These are phyloP conservation scores for Fusarium sp. DNA, from an alignment of 2,329 filamentous ascomycete species.

Conservation along the genomic window DNA sequence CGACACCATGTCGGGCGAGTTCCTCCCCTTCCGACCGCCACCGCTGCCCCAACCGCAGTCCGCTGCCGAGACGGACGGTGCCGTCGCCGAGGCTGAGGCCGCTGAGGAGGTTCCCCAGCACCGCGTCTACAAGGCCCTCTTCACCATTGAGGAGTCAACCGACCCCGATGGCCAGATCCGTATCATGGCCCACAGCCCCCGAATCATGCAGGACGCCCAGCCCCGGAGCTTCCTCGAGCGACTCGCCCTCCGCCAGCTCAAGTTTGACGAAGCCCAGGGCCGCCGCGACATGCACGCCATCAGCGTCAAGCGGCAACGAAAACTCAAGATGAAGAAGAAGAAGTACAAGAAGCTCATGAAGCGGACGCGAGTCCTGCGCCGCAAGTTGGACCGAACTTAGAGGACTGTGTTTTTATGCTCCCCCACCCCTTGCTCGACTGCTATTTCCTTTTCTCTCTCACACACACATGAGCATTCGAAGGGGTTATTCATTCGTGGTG, in stretches of 20 bases:
- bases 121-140: slow-evolving; percentile 72
- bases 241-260: slow-evolving; percentile 73
- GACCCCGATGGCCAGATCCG: slow-evolving; percentile 70
- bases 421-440: slow-evolving; percentile 22
- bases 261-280: slow-evolving; percentile 66
- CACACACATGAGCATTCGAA: slow-evolving; percentile 39
- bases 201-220: slow-evolving; percentile 63
- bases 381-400: slow-evolving; percentile 80
- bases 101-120: slow-evolving; percentile 57
- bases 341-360: slow-evolving; percentile 99
- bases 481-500: slow-evolving; percentile 42
- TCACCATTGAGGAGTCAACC: slow-evolving; percentile 75
- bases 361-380: slow-evolving; percentile 86
- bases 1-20: slow-evolving; percentile 75
- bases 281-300: slow-evolving; percentile 79
- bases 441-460: slow-evolving; percentile 35
- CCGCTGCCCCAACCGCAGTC: slow-evolving; percentile 76
- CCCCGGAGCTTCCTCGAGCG: slow-evolving; percentile 75
- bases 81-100: slow-evolving; percentile 48
- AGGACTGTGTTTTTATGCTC: slow-evolving; percentile 42
- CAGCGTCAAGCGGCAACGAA: slow-evolving; percentile 91
- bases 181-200: slow-evolving; percentile 70
- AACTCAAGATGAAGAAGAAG: slow-evolving; percentile 99
- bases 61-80: slow-evolving; percentile 53
- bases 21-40: slow-evolving; percentile 87